phyloP scores from a whole-genome alignment of 306 rosid genomes.

The Medicago ruthenica region DNA sequence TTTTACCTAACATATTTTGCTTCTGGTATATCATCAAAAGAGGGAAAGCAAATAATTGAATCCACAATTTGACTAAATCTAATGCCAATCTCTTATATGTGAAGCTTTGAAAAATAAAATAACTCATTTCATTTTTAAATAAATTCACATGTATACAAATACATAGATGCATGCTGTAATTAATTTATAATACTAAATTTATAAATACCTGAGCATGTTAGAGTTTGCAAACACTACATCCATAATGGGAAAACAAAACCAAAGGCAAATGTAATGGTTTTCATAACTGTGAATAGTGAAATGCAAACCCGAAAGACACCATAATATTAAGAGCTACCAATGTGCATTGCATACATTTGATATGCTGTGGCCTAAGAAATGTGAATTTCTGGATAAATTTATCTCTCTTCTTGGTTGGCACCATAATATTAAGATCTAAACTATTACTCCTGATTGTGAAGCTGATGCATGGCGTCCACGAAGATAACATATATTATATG shows the following conservation, averaged over 20 bases:
- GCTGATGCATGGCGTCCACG: conserved; percentile 37
- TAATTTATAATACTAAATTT: neutral
- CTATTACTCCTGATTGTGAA: conserved; percentile 25
- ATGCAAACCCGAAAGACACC: conserved; percentile 39
- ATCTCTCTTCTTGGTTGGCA: conserved; percentile 38
- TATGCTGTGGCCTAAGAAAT: neutral
- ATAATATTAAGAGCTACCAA: too few species aligned
- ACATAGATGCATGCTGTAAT: neutral
- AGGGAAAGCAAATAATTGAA: conserved; percentile 30
- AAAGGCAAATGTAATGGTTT: neutral
- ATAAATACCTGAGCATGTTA: neutral
- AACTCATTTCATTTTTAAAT: too few species aligned
- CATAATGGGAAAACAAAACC: conserved; percentile 16
- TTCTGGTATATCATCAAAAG: neutral
- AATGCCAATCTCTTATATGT: neutral
- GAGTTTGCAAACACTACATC: neutral
- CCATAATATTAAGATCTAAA: conserved; percentile 29
- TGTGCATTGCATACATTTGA: conserved; percentile 21
- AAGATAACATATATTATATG: conserved; percentile 46
- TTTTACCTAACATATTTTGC: neutral
- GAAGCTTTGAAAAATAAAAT: conserved; percentile 11
- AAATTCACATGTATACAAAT: too few species aligned
- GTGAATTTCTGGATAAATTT: neutral
- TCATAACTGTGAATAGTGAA: neutral
- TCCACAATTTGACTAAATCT: conserved; percentile 33